Evolutionary conservation across 2,329 filamentous ascomycete species (phyloP), one percentile per base, ranked within the genome.

Genomic region (Talaromyces sp.): DNA sequence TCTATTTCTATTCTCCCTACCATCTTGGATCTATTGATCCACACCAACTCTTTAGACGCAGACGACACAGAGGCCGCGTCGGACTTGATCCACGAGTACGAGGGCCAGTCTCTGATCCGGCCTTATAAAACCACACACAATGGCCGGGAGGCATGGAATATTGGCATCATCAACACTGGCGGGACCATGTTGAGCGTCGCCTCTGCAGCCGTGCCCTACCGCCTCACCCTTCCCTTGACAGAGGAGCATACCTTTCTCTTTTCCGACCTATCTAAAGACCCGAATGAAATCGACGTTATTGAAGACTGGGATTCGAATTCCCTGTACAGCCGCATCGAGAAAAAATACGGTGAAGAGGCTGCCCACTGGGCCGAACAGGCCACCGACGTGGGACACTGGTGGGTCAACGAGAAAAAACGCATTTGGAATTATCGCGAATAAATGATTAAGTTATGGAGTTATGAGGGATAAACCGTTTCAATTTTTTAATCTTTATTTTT

Each of bases 161-260:
- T 76, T 61, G 69, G 68, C 12, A 67, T 74, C 28, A 75, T 75
- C 62, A 75, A 75, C 59, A 68, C 73, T 4, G 74, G 74, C 8
- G 72, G 73, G 27, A 69, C 72, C 7, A 69, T 88, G 89, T 75
- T 83, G 82, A 65, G 80, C 82, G 67, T 88, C 91, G 75, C 87
- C 87, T n/a, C 83, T 79, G 65, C 97, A 88, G 92, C 87, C 87
- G 68, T 91, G 92, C 80, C 75, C 47, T 75, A 84, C 96, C 63
- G 82, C 84, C 64, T 93, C 88, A 67, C 70, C 14, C 87, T 97
- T 59, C 87, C 90, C 5, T 87, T 94, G 68, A 85, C 90, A 69
- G 91, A 96, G 73, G 90, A 91, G 58, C 89, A 81, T 7, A 66
- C 69, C 31, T 76, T 69, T 63, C 63, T 67, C 34, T 79, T 79